Evolutionary conservation across 2,329 filamentous ascomycete genomes (phyloP).

Genomic region (Fusarium haematococcum): DNA sequence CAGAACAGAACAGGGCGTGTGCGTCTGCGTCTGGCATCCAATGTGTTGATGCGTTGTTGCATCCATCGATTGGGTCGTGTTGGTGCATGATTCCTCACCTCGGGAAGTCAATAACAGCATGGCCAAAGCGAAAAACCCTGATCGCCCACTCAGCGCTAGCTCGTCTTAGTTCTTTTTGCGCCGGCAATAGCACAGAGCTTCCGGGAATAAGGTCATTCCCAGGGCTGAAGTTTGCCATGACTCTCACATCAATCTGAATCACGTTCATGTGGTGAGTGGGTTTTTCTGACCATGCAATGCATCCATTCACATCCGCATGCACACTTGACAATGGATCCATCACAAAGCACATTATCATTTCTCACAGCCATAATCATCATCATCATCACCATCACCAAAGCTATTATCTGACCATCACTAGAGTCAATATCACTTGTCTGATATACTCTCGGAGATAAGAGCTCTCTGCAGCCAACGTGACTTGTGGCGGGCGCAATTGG

Average conservation of each 20-base stretch:
- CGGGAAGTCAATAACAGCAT: conserved; percentile 23
- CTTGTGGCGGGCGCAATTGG: conserved; percentile 25
- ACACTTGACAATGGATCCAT: not conserved
- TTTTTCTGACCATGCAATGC: not conserved
- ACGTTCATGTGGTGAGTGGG: not conserved
- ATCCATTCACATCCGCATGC: not conserved
- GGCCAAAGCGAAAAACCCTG: conserved; percentile 21
- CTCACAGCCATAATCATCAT: conserved; percentile 20
- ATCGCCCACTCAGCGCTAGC: conserved; percentile 35
- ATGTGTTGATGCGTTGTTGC: conserved; percentile 13
- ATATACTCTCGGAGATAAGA: conserved; percentile 26
- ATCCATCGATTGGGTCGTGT: not conserved
- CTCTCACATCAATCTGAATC: not conserved
- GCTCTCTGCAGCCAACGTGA: conserved; percentile 29
- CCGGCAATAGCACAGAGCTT: conserved; percentile 33
- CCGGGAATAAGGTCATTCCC: conserved; percentile 30
- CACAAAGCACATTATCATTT: not conserved
- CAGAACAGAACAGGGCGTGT: conserved; percentile 12
- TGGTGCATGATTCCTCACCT: not conserved
- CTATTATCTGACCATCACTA: conserved; percentile 3
- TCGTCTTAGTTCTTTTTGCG: conserved; percentile 2
- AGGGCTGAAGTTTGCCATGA: conserved; percentile 14
- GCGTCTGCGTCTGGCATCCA: not conserved
- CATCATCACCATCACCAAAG: not conserved
- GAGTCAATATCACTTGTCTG: not conserved